Percentiles rank a stretch among this genome's conserved stretches.
Evolutionary conservation across 2,329 filamentous ascomycete genomes (phyloP).

Genomic region (Didymella exigua): DNA sequence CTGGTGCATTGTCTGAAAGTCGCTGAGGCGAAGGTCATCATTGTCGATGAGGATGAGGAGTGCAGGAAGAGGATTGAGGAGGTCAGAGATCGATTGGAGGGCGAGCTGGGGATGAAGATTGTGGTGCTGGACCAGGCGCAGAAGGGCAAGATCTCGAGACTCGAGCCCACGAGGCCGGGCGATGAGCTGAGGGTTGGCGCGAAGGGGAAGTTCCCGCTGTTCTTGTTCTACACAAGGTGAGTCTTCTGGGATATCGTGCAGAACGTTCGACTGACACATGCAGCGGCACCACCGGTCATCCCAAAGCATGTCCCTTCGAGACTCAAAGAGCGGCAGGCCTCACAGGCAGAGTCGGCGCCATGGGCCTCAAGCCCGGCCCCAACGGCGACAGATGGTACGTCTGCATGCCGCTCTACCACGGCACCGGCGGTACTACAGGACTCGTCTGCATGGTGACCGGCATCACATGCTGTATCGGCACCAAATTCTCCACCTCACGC

Average conservation of each 20-base stretch:
- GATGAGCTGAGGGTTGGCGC: conserved; percentile 62
- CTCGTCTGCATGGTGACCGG: conserved; percentile 62
- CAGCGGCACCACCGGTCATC: conserved; percentile 75
- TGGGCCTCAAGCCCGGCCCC: conserved; percentile 48
- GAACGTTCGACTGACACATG: conserved; percentile 14
- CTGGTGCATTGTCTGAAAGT: conserved; percentile 70
- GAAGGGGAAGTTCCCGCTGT: conserved; percentile 61
- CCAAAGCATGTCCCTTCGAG: conserved; percentile 71
- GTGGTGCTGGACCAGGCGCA: conserved; percentile 58
- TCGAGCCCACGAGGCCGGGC: conserved; percentile 58
- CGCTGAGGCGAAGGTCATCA: conserved; percentile 55
- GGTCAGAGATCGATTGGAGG: conserved; percentile 54
- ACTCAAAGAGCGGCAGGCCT: conserved; percentile 54
- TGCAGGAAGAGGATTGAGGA: conserved; percentile 64
- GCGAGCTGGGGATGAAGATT: conserved; percentile 64
- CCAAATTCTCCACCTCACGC: conserved; percentile 69
- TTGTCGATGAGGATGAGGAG: conserved; percentile 56
- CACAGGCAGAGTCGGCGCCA: conserved; percentile 44
- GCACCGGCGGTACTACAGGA: conserved; percentile 68
- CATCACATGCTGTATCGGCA: conserved; percentile 65
- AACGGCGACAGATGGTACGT: conserved; percentile 70
- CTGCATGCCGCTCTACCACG: conserved; percentile 80
- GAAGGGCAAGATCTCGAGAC: conserved; percentile 55
- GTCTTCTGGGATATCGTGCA: conserved; percentile 8
- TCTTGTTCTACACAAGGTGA: conserved; percentile 71